phyloP scores from a whole-genome alignment of 768 basidiomycete species.

The Candolleomyces efflorescens region DNA sequence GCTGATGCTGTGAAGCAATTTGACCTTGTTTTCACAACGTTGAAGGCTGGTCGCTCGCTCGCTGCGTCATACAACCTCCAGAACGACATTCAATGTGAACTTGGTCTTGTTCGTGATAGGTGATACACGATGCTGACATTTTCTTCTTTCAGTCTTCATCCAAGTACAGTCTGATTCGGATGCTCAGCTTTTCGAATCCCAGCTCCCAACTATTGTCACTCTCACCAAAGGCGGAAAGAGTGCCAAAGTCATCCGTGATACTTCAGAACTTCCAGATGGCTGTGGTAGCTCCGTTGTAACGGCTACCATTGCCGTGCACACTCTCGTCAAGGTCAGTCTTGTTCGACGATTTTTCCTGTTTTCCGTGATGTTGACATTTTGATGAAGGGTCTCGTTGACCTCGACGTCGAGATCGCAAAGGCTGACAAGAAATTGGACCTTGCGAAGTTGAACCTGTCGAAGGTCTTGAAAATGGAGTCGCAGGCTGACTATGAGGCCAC shows the following conservation, averaged over 20 bases:
- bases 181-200: conserved; percentile 63
- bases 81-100: conserved; percentile 74
- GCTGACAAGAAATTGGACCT: conserved; percentile 86
- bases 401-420: conserved; percentile 84
- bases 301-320: conserved; percentile 68
- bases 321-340: conserved; percentile 51
- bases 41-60: conserved; percentile 79
- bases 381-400: conserved; percentile 80
- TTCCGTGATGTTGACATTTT: neutral
- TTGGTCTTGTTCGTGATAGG: neutral
- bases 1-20: conserved; percentile 79
- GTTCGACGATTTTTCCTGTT: neutral
- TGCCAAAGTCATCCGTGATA: conserved; percentile 59
- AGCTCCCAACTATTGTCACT: conserved; percentile 69
- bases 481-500: conserved; percentile 76
- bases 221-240: conserved; percentile 88
- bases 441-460: conserved; percentile 64
- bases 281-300: conserved; percentile 84
- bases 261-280: conserved; percentile 75
- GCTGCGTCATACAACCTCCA: conserved; percentile 89
- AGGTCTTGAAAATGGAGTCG: conserved; percentile 67
- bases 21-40: conserved; percentile 74
- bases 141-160: conserved; percentile 59
- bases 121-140: neutral
- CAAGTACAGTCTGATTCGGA: conserved; percentile 63